Base-by-base conservation (phyloP, 2,329 filamentous ascomycete genomes). In the Byssoonygena ceratinophila region DNA sequence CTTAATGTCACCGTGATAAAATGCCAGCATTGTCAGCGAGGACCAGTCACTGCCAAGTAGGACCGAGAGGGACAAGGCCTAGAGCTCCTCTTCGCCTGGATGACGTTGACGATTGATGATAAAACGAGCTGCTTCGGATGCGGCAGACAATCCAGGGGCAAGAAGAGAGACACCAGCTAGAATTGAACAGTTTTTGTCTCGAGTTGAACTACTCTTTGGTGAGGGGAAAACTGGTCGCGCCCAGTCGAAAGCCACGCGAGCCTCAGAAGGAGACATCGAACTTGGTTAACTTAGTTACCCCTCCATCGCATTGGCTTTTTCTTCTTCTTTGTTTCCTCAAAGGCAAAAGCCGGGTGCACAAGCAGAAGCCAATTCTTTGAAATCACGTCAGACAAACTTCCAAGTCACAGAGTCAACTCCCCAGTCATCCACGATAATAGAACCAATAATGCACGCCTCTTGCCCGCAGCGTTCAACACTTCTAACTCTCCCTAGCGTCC, bases 31-130 rank as follows among this genome's bases (percentile, higher is more conserved):
- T 16, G 25, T 12, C 8, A 4, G n/a, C 4, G 41, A 31, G 6
- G 7, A 34, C 34, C 18, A 18, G 27, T 2, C 14, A 18, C 12
- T 25, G 31, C 29, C 44, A 46, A 36, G n/a, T 2, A 22, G 2
- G 8, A 14, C 29, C n/a, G n/a, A 18, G 44, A 25, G 6, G 20
- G 39, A 25, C 36, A 3, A 20, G 45, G 31, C 29, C 45, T 47
- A 47, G 45, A 47, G 45, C 45, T 27, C 12, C 20, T 18, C 4
- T 12, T 16, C 11, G 11, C 31, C 4, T 32, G 31, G 22, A 44
- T 44, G 40, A 44, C 40, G 40, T 44, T 44, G 40, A 44, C 12
- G 40, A n/a, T n/a, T n/a, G n/a, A 44, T 46, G 44, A n/a, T 27
- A 16, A 29, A 46, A 22, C 34, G 2, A 9, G 16, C 27, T 31